phyloP scores from a whole-genome alignment of 305 asterid species.

The Fraxinus xanthoxyloides region DNA sequence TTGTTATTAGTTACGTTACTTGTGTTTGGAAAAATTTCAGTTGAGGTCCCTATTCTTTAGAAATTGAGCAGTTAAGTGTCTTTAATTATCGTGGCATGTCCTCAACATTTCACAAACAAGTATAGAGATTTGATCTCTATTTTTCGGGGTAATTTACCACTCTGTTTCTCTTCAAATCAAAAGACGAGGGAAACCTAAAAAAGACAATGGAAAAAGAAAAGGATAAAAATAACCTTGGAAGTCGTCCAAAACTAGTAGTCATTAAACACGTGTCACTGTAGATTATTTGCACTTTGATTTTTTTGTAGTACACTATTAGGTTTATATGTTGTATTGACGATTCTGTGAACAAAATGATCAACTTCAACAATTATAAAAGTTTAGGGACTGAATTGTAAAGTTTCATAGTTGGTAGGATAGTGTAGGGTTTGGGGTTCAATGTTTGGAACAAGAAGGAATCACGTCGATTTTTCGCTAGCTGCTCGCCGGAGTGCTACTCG shows the following conservation, averaged over 20 bases:
- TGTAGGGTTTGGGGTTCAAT: too few species aligned
- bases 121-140: background rate
- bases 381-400: too few species aligned
- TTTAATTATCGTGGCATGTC: background rate
- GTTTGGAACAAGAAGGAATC: too few species aligned
- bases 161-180: background rate
- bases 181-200: background rate
- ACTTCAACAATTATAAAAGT: too few species aligned
- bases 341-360: too few species aligned
- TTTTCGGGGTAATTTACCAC: background rate
- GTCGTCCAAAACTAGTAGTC: background rate
- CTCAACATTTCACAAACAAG: background rate
- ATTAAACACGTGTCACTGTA: background rate
- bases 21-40: background rate
- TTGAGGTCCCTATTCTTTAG: background rate
- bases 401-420: too few species aligned
- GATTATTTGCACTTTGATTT: background rate
- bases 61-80: background rate
- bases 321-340: too few species aligned
- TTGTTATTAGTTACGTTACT: background rate
- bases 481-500: too few species aligned
- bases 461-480: too few species aligned
- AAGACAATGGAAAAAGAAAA: background rate
- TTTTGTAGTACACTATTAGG: background rate
- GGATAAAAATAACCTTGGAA: background rate